Evolutionary conservation across 2,329 filamentous ascomycete genomes (phyloP), one percentile per base, ranked within the genome.

Genomic region (Colletotrichum eleusines): DNA sequence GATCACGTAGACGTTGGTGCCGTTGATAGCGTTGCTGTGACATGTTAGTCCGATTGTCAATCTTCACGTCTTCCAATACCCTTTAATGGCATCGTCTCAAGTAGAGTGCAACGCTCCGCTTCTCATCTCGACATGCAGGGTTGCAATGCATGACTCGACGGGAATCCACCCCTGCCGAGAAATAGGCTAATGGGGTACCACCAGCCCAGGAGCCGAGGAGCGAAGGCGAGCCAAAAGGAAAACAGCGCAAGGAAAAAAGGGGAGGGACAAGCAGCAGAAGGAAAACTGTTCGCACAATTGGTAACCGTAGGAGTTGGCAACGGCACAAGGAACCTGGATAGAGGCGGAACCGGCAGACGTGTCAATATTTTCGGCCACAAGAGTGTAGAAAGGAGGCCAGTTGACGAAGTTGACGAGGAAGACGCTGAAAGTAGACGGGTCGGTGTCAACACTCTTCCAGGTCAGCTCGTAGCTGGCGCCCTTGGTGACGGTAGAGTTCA

Each of bases 401-500:
- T 82, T 79, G 72, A 82, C 79, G 74, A 84, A 84, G 80, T 84
- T 83, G 77, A 82, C 81, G 63, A 84, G 79, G 73, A 80, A 83
- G 73, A 84, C 74, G 75, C 80, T 81, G 77, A 84, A 80, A 48
- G 63, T 70, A 42, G 76, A 72, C 23, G 82, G 80, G 73, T 84
- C 82, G 16, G 81, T 83, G 72, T 83, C 80, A 66, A 83, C 81
- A 28, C 75, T 78, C 55, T 75, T 74, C 82, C 82, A 83, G 40
- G 76, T 75, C 48, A 83, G 77, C 50, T 74, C 75, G 73, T 78
- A 72, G 48, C 74, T 77, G 38, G 76, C 73, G 48, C 82, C 82
- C 69, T 80, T 80, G 46, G 74, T 69, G 66, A 82, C 72, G 69
- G 81, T 81, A n/a, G 78, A 75, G 76, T 83, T 82, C 61, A 73